Evolutionary conservation across 164 flowering plant genomes (phyloP).

Genomic region (Umbilicus rupestris): DNA sequence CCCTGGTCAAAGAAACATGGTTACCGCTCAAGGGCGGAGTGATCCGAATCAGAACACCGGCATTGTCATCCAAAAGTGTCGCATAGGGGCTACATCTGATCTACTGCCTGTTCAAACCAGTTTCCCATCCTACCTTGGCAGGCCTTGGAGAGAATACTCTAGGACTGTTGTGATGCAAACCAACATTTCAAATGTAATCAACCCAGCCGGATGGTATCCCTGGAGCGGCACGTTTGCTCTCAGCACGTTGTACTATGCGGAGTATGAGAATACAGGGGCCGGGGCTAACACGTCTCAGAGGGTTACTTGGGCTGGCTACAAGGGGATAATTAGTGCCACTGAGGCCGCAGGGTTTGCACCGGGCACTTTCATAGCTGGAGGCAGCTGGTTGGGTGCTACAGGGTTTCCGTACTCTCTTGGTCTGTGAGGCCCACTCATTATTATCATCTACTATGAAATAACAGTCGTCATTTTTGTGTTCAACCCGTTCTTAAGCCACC

Average conservation of each 20-base stretch:
- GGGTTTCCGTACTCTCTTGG: slow-evolving; percentile 57
- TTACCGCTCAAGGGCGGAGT: slow-evolving; percentile 66
- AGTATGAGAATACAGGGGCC: slow-evolving; percentile 56
- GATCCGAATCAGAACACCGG: slow-evolving; percentile 86
- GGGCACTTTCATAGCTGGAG: slow-evolving; percentile 41
- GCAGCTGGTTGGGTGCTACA: slow-evolving; percentile 44
- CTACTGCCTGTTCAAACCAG: slow-evolving; percentile 26
- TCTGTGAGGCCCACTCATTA: slow-evolving; percentile 20
- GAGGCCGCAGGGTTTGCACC: slow-evolving; percentile 49
- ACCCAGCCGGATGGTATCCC: slow-evolving; percentile 62
- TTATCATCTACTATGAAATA: too few species aligned
- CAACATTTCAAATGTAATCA: slow-evolving; percentile 35
- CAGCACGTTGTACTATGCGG: slow-evolving; percentile 46
- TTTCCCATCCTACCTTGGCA: slow-evolving; percentile 53
- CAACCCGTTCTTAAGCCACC: too few species aligned
- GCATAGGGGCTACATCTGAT: slow-evolving; percentile 54
- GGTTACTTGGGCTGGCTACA: slow-evolving; percentile 61
- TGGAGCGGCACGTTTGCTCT: slow-evolving; percentile 65
- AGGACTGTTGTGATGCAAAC: slow-evolving; percentile 62
- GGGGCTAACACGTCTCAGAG: slow-evolving; percentile 52
- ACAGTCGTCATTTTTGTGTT: too few species aligned
- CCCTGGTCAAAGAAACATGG: slow-evolving; percentile 56
- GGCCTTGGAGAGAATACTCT: slow-evolving; percentile 78
- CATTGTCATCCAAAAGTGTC: slow-evolving; percentile 52
- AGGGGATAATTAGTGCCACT: slow-evolving; percentile 29